Evolutionary conservation across 2,329 filamentous ascomycete species (phyloP), one percentile per base, ranked within the genome.

Genomic region (Orbilia blumenaviensis): DNA sequence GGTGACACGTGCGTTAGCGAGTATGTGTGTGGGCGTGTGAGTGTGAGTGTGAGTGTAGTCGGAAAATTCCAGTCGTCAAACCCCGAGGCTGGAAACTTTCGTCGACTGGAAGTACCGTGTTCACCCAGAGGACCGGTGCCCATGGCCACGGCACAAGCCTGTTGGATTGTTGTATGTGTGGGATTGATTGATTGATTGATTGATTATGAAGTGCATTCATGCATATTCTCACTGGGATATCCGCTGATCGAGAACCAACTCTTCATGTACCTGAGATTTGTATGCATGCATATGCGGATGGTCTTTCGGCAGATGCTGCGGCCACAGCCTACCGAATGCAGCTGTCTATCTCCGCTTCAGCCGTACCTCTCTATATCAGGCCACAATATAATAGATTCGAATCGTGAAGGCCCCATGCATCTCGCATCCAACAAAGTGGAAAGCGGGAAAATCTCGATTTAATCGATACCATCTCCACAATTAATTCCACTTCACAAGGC

Each of bases 1-100:
- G 50, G 50, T 16, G 50, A 38, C 52, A 56, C 32, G 52, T 56
- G 48, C 12, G 18, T n/a, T n/a, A n/a, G n/a, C n/a, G n/a, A n/a
- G n/a, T n/a, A n/a, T n/a, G n/a, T n/a, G n/a, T n/a, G n/a, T n/a
- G n/a, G n/a, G n/a, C n/a, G n/a, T n/a, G n/a, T n/a, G n/a, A n/a
- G n/a, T n/a, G n/a, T n/a, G n/a, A n/a, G n/a, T n/a, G n/a, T n/a
- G n/a, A n/a, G n/a, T n/a, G n/a, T n/a, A n/a, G n/a, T n/a, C 52
- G 52, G 52, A 23, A 38, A 56, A 5, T 38, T 38, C 52, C 16
- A 16, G 1, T 12, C n/a, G 52, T 56, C 52, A 38, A n/a, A 56
- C 23, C 25, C 16, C 52, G 16, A 38, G 16, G 32, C 52, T 36
- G n/a, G 18, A 38, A 36, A 8, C 1, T 1, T 56, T 10, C 4